Evolutionary conservation across 2,329 filamentous ascomycete genomes (phyloP).

Genomic region (Trichoderma cornu-damae): DNA sequence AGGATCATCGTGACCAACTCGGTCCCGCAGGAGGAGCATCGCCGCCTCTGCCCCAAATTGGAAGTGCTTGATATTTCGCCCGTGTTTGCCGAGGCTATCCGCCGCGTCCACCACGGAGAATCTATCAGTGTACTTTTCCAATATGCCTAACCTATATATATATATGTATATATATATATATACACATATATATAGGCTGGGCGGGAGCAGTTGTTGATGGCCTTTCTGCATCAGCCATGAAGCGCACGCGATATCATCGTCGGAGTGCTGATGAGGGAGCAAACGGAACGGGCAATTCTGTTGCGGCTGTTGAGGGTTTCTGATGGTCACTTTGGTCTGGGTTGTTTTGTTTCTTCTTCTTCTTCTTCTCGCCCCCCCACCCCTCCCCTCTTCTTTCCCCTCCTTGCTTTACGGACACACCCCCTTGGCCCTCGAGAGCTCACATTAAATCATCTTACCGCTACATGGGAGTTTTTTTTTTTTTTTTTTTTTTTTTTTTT

Average conservation of each 20-base stretch:
- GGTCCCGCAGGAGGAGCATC: slow-evolving; percentile 81
- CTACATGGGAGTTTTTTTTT: background rate
- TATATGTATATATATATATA: too few relatives aligned
- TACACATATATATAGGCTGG: too few relatives aligned
- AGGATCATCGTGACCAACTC: slow-evolving; percentile 95
- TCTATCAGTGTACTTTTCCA: slow-evolving; percentile 90
- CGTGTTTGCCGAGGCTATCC: slow-evolving; percentile 92
- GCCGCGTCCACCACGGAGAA: slow-evolving; percentile 94
- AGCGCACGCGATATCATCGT: background rate
- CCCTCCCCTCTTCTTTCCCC: background rate
- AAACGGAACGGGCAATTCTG: slow-evolving; percentile 2
- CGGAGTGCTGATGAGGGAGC: slow-evolving; percentile 5
- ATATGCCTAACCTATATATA: slow-evolving; percentile 29
- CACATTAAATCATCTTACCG: background rate
- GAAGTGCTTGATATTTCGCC: slow-evolving; percentile 86
- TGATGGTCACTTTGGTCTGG: slow-evolving; percentile 5
- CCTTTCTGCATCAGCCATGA: background rate
- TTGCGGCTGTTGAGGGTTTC: background rate
- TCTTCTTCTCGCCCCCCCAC: background rate
- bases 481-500: too few relatives aligned
- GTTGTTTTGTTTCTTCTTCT: background rate
- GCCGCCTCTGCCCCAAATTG: slow-evolving; percentile 73
- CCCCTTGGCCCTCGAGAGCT: background rate
- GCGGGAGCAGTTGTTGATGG: background rate
- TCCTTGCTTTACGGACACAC: background rate